Evolutionary conservation across 2,329 filamentous ascomycete species (phyloP).

Genomic region (Pseudocercospora fuligena): DNA sequence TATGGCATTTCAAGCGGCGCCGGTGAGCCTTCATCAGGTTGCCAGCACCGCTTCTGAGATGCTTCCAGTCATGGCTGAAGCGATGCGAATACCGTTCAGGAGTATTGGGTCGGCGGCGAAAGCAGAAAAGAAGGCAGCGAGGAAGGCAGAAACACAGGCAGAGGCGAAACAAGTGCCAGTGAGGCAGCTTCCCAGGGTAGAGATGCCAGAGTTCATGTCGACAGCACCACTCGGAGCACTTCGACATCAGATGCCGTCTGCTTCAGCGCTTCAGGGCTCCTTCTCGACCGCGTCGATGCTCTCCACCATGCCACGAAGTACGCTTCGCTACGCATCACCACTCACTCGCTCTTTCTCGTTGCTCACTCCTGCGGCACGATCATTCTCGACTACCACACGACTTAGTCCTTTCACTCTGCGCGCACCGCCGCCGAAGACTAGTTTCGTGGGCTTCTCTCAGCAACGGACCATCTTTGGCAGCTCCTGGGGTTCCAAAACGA

Average conservation of each 20-base stretch:
- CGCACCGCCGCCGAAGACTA: constrained; percentile 22
- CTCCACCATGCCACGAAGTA: constrained; percentile 39
- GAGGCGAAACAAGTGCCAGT: constrained; percentile 7
- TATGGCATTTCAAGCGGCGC: constrained; percentile 58
- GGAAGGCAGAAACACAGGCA: neutral
- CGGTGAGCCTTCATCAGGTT: constrained; percentile 55
- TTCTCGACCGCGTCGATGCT: constrained; percentile 24
- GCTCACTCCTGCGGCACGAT: constrained; percentile 32
- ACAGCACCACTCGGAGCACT: constrained; percentile 20
- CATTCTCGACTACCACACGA: constrained; percentile 48
- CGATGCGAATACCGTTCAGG: constrained; percentile 39
- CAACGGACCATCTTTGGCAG: constrained; percentile 51
- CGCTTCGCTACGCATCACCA: constrained; percentile 43
- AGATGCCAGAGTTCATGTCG: constrained; percentile 29
- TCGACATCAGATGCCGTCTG: neutral
- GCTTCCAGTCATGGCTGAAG: constrained; percentile 47
- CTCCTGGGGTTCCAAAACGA: constrained; percentile 45
- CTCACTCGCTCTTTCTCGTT: constrained; percentile 38
- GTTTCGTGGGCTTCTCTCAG: constrained; percentile 46
- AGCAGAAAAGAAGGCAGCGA: neutral
- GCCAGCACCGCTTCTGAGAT: constrained; percentile 45
- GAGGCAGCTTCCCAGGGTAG: neutral
- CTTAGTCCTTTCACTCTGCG: constrained; percentile 35
- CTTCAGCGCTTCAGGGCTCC: constrained; percentile 15
- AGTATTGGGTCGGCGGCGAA: neutral